Evolutionary conservation across 768 basidiomycete genomes (phyloP), one percentile per base, ranked within the genome.

Genomic region (Cystofilobasidium bisporidii): DNA sequence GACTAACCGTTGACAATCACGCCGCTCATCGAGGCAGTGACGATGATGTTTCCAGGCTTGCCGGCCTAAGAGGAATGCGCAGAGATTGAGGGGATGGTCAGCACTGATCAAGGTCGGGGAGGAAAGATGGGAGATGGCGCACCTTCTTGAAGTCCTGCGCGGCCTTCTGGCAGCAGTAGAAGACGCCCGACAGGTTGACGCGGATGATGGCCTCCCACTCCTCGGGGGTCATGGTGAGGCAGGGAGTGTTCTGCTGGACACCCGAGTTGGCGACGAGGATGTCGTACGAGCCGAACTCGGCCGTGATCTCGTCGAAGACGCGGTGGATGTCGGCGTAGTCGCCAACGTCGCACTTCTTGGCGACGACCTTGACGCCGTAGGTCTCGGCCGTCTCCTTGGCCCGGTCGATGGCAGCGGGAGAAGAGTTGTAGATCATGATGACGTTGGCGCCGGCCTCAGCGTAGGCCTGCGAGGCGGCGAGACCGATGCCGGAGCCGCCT

Each of bases 231-330:
- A 69, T 17, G 36, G 47, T 57, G 36, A 69, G 43, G 60, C 68
- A 64, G 4, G 63, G 32, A 24, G 57, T 64, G n/a, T 63, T 69
- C 63, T 69, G 68, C 63, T 69, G 68, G 26, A 69, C 68, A 26
- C 68, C 68, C 24, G 63, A 64, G 68, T 69, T 69, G 63, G 68
- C 68, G 47, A 69, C 68, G 24, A 69, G 32, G 33, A 69, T 69
- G 55, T 64, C 63, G 47, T 60, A 64, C 38, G 41, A 22, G 43
- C 63, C 63, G n/a, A 69, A 69, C 28, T 64, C 68, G 30, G 45
- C 47, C 18, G 58, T 56, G 55, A 69, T 47, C 63, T 69, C 32
- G 26, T 22, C 53, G 43, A 64, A 69, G 36, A 50, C 47, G n/a
- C 48, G 36, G 30, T 61, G 45, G 47, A 64, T 64, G 18, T 38